A percentile compares a stretch with the other conserved stretches of the same genome.
These are phyloP conservation scores for Ulota crispa DNA, from an alignment of 225 moss, liverwort and hornwort species.

Conservation along the genomic window DNA sequence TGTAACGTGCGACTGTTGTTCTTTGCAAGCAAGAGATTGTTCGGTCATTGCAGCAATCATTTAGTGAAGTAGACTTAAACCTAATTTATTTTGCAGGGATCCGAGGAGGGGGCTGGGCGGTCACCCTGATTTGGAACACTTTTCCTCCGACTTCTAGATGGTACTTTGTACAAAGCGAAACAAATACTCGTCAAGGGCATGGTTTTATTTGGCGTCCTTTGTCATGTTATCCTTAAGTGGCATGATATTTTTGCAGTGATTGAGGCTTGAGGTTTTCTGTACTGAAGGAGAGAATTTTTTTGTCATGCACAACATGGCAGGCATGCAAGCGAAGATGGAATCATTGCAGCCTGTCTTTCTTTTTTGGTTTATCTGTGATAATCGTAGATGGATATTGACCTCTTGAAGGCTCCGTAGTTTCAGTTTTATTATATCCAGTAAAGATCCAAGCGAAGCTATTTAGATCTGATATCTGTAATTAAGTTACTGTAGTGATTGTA, in stretches of 20 bases:
- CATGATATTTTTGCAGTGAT: neutral
- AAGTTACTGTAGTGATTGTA: slow-evolving; percentile 14
- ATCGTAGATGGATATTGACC: neutral
- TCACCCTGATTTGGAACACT: slow-evolving; percentile 69
- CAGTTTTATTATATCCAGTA: neutral
- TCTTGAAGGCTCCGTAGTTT: neutral
- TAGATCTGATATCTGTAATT: slow-evolving; percentile 13
- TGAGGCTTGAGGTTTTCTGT: slow-evolving; percentile 15
- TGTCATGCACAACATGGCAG: slow-evolving; percentile 4
- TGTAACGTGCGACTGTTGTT: neutral
- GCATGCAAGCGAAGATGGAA: neutral
- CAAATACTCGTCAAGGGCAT: neutral
- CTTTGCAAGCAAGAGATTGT: neutral
- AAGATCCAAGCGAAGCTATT: neutral
- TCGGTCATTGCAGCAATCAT: neutral
- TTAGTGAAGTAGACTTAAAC: neutral
- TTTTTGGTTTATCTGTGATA: neutral
- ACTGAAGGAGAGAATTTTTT: neutral
- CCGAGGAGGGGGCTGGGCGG: slow-evolving; percentile 41
- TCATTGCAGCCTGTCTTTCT: neutral
- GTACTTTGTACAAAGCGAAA: neutral
- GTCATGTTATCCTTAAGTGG: neutral
- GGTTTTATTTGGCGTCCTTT: slow-evolving; percentile 6
- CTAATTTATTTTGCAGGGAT: slow-evolving; percentile 44
- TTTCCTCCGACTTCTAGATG: slow-evolving; percentile 35